These are phyloP conservation scores for Hibiscus syriacus DNA, from an alignment of 345 rosid genomes.

Conservation along the genomic window DNA sequence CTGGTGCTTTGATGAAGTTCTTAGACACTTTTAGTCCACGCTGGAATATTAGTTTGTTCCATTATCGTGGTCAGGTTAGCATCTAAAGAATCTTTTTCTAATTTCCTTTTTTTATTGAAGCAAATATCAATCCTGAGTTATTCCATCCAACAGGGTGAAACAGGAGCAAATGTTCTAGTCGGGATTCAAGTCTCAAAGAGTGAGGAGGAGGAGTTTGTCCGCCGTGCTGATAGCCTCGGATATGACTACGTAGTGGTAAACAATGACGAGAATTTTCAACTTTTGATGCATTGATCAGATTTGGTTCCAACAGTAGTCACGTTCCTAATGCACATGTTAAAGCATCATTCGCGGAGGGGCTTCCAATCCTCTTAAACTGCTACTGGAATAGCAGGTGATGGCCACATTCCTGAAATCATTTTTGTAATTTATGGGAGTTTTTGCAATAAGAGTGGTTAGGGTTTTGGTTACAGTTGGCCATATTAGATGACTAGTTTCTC, in stretches of 20 bases:
- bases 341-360: too few relatives aligned
- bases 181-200: neutral
- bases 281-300: neutral
- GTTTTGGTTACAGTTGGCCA: neutral
- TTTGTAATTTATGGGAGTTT: neutral
- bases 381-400: too few relatives aligned
- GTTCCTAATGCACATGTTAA: too few relatives aligned
- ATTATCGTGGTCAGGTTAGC: neutral
- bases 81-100: neutral
- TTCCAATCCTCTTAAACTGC: too few relatives aligned
- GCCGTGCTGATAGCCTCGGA: neutral
- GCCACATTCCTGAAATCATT: too few relatives aligned
- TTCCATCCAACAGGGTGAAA: neutral
- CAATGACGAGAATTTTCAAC: neutral
- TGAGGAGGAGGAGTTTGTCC: neutral
- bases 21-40: neutral
- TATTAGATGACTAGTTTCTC: neutral
- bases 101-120: neutral
- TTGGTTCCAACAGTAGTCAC: neutral
- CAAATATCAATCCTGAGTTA: neutral
- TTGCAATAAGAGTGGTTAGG: neutral
- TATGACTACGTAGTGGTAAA: neutral
- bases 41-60: neutral
- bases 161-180: neutral
- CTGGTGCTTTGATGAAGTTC: neutral